Conservation (phyloP, 805 yeast genomes). For the Yarrowia porcina region DNA sequence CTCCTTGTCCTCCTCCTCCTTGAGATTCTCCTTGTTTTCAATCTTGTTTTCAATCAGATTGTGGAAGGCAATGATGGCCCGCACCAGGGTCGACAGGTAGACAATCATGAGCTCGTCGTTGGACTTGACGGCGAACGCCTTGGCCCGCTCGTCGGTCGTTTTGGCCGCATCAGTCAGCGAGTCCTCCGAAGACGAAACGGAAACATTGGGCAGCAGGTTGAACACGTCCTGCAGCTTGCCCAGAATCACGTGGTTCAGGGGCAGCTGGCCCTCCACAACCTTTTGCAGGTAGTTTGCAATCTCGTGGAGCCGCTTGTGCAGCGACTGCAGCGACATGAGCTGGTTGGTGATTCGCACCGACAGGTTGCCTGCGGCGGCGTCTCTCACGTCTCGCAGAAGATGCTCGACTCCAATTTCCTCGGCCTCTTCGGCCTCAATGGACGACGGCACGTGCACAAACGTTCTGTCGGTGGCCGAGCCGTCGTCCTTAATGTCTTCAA, state of each 20-base stretch:
- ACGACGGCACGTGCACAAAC: constrained; percentile 87
- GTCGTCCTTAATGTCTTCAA: constrained; percentile 94
- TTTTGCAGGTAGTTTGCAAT: constrained; percentile 74
- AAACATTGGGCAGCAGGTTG: constrained; percentile 82
- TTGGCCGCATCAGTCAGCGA: constrained; percentile 32
- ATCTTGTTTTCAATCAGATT: constrained; percentile 95
- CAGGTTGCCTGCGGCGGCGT: constrained; percentile 92
- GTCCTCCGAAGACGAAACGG: constrained; percentile 35
- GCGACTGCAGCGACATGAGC: constrained; percentile 80
- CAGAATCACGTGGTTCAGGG: constrained; percentile 83
- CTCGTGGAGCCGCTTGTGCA: constrained; percentile 72
- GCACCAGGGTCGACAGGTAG: constrained; percentile 81
- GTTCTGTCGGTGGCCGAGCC: constrained; percentile 92
- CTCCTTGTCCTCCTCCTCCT: constrained; percentile 17
- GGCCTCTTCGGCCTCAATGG: constrained; percentile 96
- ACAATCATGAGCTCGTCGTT: constrained; percentile 95
- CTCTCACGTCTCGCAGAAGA: constrained; percentile 86
- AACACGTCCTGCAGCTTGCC: constrained; percentile 94
- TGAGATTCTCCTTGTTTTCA: constrained; percentile 54
- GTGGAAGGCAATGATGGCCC: constrained; percentile 95
- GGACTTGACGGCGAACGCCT: constrained; percentile 87
- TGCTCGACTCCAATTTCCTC: constrained; percentile 99
- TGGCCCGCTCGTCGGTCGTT: constrained; percentile 54
- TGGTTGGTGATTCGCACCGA: constrained; percentile 86
- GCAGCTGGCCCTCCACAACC: constrained; percentile 67